These are phyloP conservation scores for Aspergillus saccharolyticus DNA, from an alignment of 495 filamentous ascomycete species.

Conservation along the genomic window DNA sequence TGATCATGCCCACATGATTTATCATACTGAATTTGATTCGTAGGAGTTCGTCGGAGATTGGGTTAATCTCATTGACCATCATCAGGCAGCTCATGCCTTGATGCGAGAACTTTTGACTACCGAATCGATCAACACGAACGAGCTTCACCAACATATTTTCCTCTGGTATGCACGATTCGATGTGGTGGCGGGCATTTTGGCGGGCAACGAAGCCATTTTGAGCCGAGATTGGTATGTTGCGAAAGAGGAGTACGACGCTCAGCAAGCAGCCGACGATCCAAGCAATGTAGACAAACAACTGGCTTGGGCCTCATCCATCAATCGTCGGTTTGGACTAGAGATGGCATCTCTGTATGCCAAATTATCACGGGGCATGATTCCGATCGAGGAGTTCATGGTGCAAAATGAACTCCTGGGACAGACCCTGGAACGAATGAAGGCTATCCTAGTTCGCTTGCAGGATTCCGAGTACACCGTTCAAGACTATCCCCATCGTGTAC, in stretches of 20 bases:
- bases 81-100: conserved; percentile 81
- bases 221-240: conserved; percentile 75
- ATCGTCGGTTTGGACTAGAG: conserved; percentile 73
- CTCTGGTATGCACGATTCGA: conserved; percentile 90
- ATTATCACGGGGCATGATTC: conserved; percentile 55
- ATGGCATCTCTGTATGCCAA: conserved; percentile 75
- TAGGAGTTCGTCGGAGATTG: conserved; percentile 95
- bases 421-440: conserved; percentile 52
- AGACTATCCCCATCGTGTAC: conserved; percentile 48
- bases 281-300: conserved; percentile 59
- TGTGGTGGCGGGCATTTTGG: conserved; percentile 75
- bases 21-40: conserved; percentile 6
- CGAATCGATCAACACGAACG: conserved; percentile 64
- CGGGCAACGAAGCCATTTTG: conserved; percentile 68
- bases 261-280: conserved; percentile 56
- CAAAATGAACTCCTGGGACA: conserved; percentile 55
- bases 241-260: conserved; percentile 56
- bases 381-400: conserved; percentile 56
- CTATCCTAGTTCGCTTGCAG: conserved; percentile 54
- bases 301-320: conserved; percentile 56
- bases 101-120: conserved; percentile 74
- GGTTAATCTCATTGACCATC: conserved; percentile 86
- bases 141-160: conserved; percentile 65
- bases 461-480: conserved; percentile 54
- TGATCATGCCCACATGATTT: conserved; percentile 2